phyloP scores from a whole-genome alignment of 768 basidiomycete species.

The Kwoniella bestiolae region DNA sequence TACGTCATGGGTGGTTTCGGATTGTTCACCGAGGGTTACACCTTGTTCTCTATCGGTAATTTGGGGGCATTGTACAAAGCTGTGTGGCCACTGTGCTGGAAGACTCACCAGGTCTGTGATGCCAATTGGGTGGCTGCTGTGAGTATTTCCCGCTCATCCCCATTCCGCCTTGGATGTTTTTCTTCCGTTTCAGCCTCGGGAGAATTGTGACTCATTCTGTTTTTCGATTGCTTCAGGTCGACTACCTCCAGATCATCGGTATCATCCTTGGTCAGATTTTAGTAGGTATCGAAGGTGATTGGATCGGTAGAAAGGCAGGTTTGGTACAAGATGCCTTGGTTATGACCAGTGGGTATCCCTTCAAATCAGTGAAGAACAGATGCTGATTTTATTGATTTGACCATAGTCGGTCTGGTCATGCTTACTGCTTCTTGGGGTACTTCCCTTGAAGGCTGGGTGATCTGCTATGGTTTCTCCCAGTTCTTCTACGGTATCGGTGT shows the following conservation, averaged over 20 bases:
- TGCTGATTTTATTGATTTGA: conserved; percentile 1
- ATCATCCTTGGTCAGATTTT: conserved; percentile 59
- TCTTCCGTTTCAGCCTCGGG: too few species aligned
- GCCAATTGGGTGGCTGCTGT: conserved; percentile 57
- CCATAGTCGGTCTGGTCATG: conserved; percentile 58
- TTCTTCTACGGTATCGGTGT: conserved; percentile 60
- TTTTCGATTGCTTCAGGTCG: too few species aligned
- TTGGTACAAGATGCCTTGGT: conserved; percentile 59
- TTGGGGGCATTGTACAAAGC: conserved; percentile 54
- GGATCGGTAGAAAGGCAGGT: conserved; percentile 59
- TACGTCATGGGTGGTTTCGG: conserved; percentile 59
- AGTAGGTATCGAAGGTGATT: conserved; percentile 59
- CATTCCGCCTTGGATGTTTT: too few species aligned
- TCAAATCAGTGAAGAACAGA: background rate
- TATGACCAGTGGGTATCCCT: conserved; percentile 51
- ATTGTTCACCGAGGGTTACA: conserved; percentile 56
- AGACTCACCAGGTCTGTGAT: conserved; percentile 49
- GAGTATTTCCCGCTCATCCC: conserved; percentile 16
- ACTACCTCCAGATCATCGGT: conserved; percentile 58
- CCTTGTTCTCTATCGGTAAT: conserved; percentile 60
- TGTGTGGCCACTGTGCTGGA: conserved; percentile 58
- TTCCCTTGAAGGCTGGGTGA: conserved; percentile 58
- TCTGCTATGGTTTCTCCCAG: conserved; percentile 57
- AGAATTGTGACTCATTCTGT: too few species aligned
- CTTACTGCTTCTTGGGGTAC: conserved; percentile 60